Conservation (phyloP, 2,329 filamentous ascomycete species). For the Phyllosticta capitalensis region DNA sequence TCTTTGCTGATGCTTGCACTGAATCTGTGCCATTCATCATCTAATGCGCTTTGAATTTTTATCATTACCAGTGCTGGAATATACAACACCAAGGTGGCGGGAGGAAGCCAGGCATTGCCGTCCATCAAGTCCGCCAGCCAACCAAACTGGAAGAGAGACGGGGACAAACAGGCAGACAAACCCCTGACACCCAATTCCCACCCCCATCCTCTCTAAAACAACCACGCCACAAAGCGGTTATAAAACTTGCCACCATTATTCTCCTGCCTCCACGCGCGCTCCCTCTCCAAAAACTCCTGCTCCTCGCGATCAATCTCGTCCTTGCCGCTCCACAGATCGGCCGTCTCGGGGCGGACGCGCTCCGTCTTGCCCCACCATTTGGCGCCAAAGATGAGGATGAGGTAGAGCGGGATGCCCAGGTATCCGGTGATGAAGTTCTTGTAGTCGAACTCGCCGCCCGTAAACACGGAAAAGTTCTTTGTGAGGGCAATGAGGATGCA, state of each 20-base stretch:
- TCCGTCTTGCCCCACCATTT: constrained; percentile 49
- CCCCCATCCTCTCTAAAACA: constrained; percentile 52
- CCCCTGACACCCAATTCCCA: too few species aligned
- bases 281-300: constrained; percentile 53
- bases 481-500: constrained; percentile 67
- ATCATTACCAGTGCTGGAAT: too few species aligned
- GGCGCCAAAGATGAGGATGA: constrained; percentile 59
- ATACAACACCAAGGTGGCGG: too few species aligned
- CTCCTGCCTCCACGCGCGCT: constrained; percentile 34
- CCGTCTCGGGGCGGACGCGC: constrained; percentile 47
- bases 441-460: constrained; percentile 40
- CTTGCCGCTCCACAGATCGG: constrained; percentile 65
- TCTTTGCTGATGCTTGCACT: too few species aligned
- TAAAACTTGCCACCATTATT: constrained; percentile 41
- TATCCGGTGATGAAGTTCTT: constrained; percentile 72
- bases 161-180: too few species aligned
- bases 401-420: constrained; percentile 65
- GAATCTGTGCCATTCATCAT: too few species aligned
- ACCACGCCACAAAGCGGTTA: constrained; percentile 48
- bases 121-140: too few species aligned
- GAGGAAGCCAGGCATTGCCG: too few species aligned
- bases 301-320: constrained; percentile 65
- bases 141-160: too few species aligned
- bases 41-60: too few species aligned
- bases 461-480: constrained; percentile 73